Conservation (phyloP, 345 rosid species). For the Aethionema arabicum region DNA sequence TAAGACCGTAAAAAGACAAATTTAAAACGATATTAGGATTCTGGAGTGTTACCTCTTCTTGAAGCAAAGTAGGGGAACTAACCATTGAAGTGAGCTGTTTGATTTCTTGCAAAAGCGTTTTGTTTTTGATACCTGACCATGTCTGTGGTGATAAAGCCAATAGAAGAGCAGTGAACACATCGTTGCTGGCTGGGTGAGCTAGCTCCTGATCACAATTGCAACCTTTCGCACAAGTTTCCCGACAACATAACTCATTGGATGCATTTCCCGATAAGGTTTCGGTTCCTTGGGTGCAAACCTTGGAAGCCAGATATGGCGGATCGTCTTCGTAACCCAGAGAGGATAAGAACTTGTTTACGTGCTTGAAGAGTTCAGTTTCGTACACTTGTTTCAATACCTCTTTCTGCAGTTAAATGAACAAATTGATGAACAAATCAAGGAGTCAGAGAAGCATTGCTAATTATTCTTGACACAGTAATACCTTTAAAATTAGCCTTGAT, state of each 20-base stretch:
- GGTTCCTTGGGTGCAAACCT: slow-evolving; percentile 58
- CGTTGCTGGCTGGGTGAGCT: slow-evolving; percentile 56
- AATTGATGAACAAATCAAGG: background rate
- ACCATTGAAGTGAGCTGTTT: slow-evolving; percentile 47
- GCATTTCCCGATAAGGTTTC: slow-evolving; percentile 52
- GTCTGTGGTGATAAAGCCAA: slow-evolving; percentile 80
- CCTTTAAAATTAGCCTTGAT: slow-evolving; percentile 70
- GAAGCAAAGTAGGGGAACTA: slow-evolving; percentile 71
- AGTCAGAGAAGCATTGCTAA: background rate
- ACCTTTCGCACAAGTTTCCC: slow-evolving; percentile 60
- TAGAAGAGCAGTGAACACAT: slow-evolving; percentile 74
- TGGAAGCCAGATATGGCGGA: slow-evolving; percentile 49
- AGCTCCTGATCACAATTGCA: slow-evolving; percentile 33
- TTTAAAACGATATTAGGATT: background rate
- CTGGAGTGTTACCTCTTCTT: slow-evolving; percentile 66
- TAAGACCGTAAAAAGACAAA: background rate
- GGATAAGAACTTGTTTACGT: slow-evolving; percentile 47
- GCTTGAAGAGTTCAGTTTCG: slow-evolving; percentile 44
- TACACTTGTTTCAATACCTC: slow-evolving; percentile 50
- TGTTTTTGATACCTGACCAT: slow-evolving; percentile 69
- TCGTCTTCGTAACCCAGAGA: slow-evolving; percentile 46
- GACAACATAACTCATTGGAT: slow-evolving; percentile 49
- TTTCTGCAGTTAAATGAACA: slow-evolving; percentile 33
- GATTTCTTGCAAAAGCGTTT: slow-evolving; percentile 56
- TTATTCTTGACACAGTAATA: slow-evolving; percentile 2